Conservation (phyloP, 1,284 basidiomycete genomes). For the Nidula niveotomentosa region DNA sequence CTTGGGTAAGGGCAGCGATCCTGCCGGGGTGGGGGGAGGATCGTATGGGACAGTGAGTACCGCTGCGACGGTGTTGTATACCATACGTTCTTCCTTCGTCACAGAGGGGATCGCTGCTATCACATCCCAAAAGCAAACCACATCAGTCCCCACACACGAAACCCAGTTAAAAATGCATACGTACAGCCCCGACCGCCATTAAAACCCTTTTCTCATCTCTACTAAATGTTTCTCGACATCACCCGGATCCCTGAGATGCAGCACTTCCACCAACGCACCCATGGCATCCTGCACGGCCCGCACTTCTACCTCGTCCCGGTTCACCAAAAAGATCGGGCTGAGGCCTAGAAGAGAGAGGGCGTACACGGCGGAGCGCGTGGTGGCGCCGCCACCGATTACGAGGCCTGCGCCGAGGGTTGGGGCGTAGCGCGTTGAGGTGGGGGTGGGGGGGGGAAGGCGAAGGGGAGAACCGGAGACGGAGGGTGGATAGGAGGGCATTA, state of each 20-base stretch:
- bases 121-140: not conserved
- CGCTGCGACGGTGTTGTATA: constrained; percentile 23
- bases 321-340: constrained; percentile 29
- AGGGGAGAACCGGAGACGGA: constrained; percentile 17
- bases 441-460: constrained; percentile 11
- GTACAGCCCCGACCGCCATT: constrained; percentile 26
- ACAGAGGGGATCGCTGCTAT: constrained; percentile 17
- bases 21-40: constrained; percentile 7
- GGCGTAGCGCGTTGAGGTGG: not conserved
- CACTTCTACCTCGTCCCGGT: constrained; percentile 44
- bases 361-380: constrained; percentile 30
- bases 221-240: constrained; percentile 23
- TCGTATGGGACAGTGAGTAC: constrained; percentile 22
- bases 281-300: constrained; percentile 17
- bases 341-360: constrained; percentile 30
- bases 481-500: constrained; percentile 24
- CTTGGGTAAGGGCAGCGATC: constrained; percentile 19
- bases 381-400: constrained; percentile 33
- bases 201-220: constrained; percentile 15
- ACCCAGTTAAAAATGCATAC: constrained; percentile 10
- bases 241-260: constrained; percentile 21
- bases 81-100: constrained; percentile 21
- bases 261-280: constrained; percentile 13
- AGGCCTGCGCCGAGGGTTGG: constrained; percentile 19
- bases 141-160: too few relatives aligned